phyloP scores from a whole-genome alignment of 768 basidiomycete genomes.

The Auriscalpium microsporum region DNA sequence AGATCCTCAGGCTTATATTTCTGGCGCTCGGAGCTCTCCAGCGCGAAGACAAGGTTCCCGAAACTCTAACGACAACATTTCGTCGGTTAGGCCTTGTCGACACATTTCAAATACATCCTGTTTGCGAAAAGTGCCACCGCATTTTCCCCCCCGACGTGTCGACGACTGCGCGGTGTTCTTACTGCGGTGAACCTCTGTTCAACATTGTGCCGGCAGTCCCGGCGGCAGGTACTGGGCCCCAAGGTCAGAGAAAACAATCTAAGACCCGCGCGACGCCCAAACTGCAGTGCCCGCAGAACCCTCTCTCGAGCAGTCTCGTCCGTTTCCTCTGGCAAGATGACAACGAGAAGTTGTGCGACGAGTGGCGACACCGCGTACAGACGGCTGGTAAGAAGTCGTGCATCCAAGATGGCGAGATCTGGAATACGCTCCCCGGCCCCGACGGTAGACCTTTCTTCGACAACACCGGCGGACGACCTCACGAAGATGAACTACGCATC shows the following conservation, averaged over 20 bases:
- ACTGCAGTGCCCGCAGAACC: too few relatives aligned
- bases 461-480: neutral
- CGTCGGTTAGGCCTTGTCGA: neutral
- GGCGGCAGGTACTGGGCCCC: too few relatives aligned
- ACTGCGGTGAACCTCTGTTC: neutral
- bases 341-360: too few relatives aligned
- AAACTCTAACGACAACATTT: neutral
- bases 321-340: too few relatives aligned
- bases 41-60: neutral
- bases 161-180: neutral
- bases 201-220: neutral
- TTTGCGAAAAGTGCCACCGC: neutral
- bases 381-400: too few relatives aligned
- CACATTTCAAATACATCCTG: neutral
- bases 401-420: neutral
- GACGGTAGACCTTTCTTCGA: neutral
- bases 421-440: neutral
- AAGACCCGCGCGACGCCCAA: too few relatives aligned
- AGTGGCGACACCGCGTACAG: too few relatives aligned
- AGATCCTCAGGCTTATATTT: neutral
- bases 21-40: neutral
- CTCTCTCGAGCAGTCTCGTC: too few relatives aligned
- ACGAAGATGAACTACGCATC: neutral
- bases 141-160: neutral
- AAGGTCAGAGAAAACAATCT: too few relatives aligned